A percentile compares a stretch with the other conserved stretches of the same genome.
Conservation (phyloP, 2,329 filamentous ascomycete genomes). For the Hypoxylon sp. region DNA sequence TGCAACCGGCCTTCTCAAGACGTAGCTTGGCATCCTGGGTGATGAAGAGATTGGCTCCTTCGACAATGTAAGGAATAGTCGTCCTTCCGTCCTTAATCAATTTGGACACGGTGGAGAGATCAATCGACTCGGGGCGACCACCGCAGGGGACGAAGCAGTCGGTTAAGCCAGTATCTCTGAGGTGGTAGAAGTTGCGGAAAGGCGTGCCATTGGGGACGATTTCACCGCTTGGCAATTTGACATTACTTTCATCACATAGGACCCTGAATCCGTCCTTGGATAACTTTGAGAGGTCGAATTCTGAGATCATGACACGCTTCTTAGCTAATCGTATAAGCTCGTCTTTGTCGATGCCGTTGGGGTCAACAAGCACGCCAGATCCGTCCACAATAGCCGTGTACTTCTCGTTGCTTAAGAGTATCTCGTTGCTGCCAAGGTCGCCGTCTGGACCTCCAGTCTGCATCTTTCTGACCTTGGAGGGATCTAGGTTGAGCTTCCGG, state of each 20-base stretch:
- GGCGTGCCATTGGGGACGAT: constrained; percentile 88
- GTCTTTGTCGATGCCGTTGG: constrained; percentile 84
- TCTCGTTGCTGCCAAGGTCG: constrained; percentile 97
- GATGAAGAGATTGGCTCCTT: constrained; percentile 98
- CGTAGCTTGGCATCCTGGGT: constrained; percentile 97
- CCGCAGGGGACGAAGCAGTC: constrained; percentile 97
- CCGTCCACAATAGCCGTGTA: constrained; percentile 97
- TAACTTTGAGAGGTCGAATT: constrained; percentile 88
- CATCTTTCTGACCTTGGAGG: constrained; percentile 87
- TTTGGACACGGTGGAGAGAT: constrained; percentile 83
- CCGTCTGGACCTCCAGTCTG: constrained; percentile 98
- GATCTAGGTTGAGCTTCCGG: constrained; percentile 92
- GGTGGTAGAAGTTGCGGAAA: constrained; percentile 98
- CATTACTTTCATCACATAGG: constrained; percentile 88
- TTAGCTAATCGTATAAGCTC: constrained; percentile 89
- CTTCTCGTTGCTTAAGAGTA: constrained; percentile 93
- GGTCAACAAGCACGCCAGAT: constrained; percentile 92
- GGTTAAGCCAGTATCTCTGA: constrained; percentile 80
- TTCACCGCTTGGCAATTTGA: constrained; percentile 90
- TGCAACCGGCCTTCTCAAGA: constrained; percentile 92
- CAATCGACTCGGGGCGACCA: constrained; percentile 95
- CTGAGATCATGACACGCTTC: constrained; percentile 86
- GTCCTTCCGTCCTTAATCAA: constrained; percentile 92
- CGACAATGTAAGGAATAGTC: constrained; percentile 92
- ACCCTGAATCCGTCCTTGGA: constrained; percentile 91